A percentile compares a stretch with the other conserved stretches of the same genome.
phyloP scores from a whole-genome alignment of 805 yeast genomes.

The Nadsonia fulvescens region DNA sequence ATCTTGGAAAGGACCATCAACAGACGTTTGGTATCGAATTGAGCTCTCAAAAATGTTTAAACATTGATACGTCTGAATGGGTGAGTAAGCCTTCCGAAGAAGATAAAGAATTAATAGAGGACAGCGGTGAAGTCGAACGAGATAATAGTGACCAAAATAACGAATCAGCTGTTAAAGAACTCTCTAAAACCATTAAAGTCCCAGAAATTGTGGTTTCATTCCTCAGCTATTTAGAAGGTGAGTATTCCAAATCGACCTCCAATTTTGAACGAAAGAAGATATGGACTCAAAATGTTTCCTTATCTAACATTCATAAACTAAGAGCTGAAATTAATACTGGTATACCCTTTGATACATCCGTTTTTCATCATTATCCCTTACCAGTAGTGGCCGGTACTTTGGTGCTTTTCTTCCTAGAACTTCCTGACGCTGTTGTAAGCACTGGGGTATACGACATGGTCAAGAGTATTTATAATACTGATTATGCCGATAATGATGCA shows the following conservation, averaged over 20 bases:
- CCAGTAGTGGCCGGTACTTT: slow-evolving; percentile 41
- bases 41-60: too few relatives aligned
- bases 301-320: slow-evolving; percentile 39
- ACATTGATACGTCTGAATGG: too few relatives aligned
- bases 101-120: too few relatives aligned
- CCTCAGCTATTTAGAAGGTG: too few relatives aligned
- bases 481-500: slow-evolving; percentile 1
- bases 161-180: slow-evolving; percentile 1
- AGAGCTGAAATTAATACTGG: slow-evolving; percentile 25
- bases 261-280: too few relatives aligned
- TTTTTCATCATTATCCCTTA: slow-evolving; percentile 25
- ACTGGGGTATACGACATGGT: slow-evolving; percentile 43
- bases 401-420: slow-evolving; percentile 48
- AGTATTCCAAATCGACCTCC: too few relatives aligned
- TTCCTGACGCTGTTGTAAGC: slow-evolving; percentile 59
- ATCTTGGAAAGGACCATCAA: too few relatives aligned
- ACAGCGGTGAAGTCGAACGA: too few relatives aligned
- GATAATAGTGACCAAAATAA: slow-evolving; percentile 5
- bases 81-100: too few relatives aligned
- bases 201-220: slow-evolving; percentile 29
- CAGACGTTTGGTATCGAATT: slow-evolving; percentile 74
- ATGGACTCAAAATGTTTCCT: slow-evolving; percentile 31
- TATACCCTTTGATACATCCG: slow-evolving; percentile 15
- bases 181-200: slow-evolving; percentile 12
- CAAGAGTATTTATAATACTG: slow-evolving; percentile 32